Conservation (phyloP, 2,329 filamentous ascomycete genomes). For the Calonectria hongkongensis region DNA sequence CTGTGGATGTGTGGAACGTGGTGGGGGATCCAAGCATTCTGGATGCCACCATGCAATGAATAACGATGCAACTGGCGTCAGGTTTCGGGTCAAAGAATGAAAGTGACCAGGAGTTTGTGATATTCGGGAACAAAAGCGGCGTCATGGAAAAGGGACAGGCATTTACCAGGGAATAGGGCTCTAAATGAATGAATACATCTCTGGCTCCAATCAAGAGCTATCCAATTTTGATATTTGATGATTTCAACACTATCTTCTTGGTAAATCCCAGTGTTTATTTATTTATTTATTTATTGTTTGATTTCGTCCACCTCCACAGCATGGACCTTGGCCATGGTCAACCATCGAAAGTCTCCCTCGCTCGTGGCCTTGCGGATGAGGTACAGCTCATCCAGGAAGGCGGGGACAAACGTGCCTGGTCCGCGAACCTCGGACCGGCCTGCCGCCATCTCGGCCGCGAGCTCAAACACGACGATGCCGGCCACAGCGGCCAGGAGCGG, state of each 20-base stretch:
- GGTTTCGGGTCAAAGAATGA: neutral
- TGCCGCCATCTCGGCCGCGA: slow-evolving; percentile 81
- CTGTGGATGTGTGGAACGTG: slow-evolving; percentile 54
- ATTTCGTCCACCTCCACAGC: slow-evolving; percentile 56
- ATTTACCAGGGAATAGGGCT: neutral
- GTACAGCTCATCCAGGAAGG: slow-evolving; percentile 85
- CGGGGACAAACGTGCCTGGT: slow-evolving; percentile 90
- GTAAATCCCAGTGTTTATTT: slow-evolving; percentile 35
- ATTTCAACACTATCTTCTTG: neutral
- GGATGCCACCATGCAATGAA: slow-evolving; percentile 42
- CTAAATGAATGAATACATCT: neutral
- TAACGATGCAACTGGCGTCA: neutral
- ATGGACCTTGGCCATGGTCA: slow-evolving; percentile 70
- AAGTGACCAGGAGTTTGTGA: slow-evolving; percentile 6
- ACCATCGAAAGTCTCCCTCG: slow-evolving; percentile 70
- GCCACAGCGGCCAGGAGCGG: slow-evolving; percentile 84
- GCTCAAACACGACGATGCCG: slow-evolving; percentile 85
- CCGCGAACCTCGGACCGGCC: slow-evolving; percentile 80
- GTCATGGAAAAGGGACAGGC: neutral
- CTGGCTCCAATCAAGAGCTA: neutral
- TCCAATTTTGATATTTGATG: neutral
- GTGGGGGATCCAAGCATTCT: slow-evolving; percentile 54
- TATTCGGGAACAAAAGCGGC: neutral
- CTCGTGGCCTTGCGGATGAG: slow-evolving; percentile 69
- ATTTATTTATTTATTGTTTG: slow-evolving; percentile 47